A percentile compares a stretch with the other conserved stretches of the same genome.
These are phyloP conservation scores for Linderniella brevidens DNA, from an alignment of 257 asterid species.

Conservation along the genomic window DNA sequence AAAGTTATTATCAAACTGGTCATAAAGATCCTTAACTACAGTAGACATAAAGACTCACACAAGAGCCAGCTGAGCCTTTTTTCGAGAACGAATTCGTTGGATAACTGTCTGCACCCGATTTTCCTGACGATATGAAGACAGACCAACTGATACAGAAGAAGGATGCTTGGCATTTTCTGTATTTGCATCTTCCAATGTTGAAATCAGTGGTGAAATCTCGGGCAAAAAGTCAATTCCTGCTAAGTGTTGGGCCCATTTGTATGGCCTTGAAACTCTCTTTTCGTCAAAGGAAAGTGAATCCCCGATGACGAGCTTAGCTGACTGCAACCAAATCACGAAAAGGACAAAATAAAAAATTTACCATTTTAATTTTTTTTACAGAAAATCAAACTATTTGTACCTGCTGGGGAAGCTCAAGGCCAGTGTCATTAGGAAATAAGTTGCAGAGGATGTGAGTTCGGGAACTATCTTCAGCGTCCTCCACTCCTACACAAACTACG, in stretches of 20 bases:
- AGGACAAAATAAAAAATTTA: neutral
- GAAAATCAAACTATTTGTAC: slow-evolving; percentile 20
- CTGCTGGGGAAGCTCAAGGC: slow-evolving; percentile 94
- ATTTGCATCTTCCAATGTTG: slow-evolving; percentile 29
- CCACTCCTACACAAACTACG: slow-evolving; percentile 73
- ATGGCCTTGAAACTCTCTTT: slow-evolving; percentile 66
- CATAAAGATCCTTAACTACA: slow-evolving; percentile 20
- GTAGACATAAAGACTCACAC: slow-evolving; percentile 61
- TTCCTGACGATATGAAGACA: slow-evolving; percentile 77
- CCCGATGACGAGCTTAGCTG: slow-evolving; percentile 63
- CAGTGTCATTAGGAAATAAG: slow-evolving; percentile 93
- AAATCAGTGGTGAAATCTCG: slow-evolving; percentile 68
- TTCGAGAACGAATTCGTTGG: slow-evolving; percentile 74
- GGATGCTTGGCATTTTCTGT: slow-evolving; percentile 36
- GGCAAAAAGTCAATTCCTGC: slow-evolving; percentile 96
- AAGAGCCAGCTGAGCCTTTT: slow-evolving; percentile 88
- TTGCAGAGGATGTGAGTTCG: slow-evolving; percentile 56
- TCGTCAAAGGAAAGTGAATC: slow-evolving; percentile 51
- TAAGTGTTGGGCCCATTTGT: slow-evolving; percentile 97
- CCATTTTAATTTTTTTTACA: neutral
- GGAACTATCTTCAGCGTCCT: slow-evolving; percentile 54
- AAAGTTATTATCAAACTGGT: slow-evolving; percentile 4
- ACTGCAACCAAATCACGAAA: slow-evolving; percentile 28
- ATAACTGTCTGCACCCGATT: slow-evolving; percentile 82
- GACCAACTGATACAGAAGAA: slow-evolving; percentile 33